Evolutionary conservation across 306 rosid genomes (phyloP), one percentile per base, ranked within the genome.

Genomic region (Spatholobus suberectus): DNA sequence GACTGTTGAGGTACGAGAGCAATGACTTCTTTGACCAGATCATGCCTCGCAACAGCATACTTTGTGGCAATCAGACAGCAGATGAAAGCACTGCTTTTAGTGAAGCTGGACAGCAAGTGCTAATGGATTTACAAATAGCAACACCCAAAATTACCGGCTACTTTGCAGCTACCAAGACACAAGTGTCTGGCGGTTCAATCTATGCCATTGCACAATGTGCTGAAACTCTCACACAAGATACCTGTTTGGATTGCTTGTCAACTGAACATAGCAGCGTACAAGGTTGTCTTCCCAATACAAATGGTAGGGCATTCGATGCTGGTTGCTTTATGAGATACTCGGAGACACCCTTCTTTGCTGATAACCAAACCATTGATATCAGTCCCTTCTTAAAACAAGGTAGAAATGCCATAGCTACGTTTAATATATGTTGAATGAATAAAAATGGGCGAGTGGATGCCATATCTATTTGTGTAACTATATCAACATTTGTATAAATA

Each of bases 321-420:
- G 96, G 92, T 0, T 92, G 96, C 59, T 92, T 85, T 47, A 80
- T 90, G 80, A 87, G 96, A 85, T 92, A 92, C 79, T 92, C 96
- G 0, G 29, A 61, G 18, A 76, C 84, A 10, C 24, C 94, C 2
- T 92, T 92, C 81, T 92, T 92, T 44, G 62, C 89, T 55, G 86
- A 82, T 51, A 87, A 88, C 73, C 87, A 90, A 29, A 86, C 88
- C 58, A 84, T 55, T 73, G 81, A 87, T 58, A 74, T 92, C 40
- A 83, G 62, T 18, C 81, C 73, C 26, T 83, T 51, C 62, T 65
- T 87, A 9, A 80, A 76, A 52, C 69, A 52, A 80, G 89, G 89
- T 87, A 63, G 1, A 55, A 5, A 23, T 67, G 57, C 58, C 80
- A 18, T 51, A 90, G 70, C 52, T 21, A 27, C 29, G 2, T 21